phyloP scores from a whole-genome alignment of 164 flowering plant genomes.

The Stephania yunnanensis region DNA sequence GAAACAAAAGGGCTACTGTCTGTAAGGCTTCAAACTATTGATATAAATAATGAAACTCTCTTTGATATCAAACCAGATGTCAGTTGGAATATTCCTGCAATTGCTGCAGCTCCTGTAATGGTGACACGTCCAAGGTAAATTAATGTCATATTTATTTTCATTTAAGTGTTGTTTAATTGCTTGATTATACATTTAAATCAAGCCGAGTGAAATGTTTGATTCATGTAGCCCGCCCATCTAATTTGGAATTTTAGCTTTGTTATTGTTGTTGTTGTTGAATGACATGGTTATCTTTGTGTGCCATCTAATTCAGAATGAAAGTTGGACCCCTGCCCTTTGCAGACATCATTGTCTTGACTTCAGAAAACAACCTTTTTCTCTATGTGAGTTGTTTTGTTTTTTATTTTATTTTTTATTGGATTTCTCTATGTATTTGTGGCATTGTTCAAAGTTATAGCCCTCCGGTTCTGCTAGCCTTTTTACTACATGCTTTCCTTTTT shows the following conservation, averaged over 20 bases:
- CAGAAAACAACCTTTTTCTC: slow-evolving; percentile 69
- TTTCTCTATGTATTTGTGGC: background rate
- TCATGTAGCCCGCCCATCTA: too few species aligned
- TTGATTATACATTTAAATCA: too few species aligned
- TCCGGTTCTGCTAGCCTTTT: background rate
- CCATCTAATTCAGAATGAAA: slow-evolving; percentile 44
- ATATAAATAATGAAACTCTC: slow-evolving; percentile 52
- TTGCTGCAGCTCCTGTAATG: slow-evolving; percentile 77
- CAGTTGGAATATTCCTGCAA: slow-evolving; percentile 83
- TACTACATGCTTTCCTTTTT: background rate
- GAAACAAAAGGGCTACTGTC: slow-evolving; percentile 72
- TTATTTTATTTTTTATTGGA: background rate
- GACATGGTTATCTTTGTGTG: slow-evolving; percentile 8
- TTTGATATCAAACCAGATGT: slow-evolving; percentile 72
- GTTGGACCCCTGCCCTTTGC: slow-evolving; percentile 54
- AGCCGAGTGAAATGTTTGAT: too few species aligned
- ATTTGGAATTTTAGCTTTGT: too few species aligned
- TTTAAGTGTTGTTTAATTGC: too few species aligned
- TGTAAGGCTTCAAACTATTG: slow-evolving; percentile 67
- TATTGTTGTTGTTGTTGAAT: background rate
- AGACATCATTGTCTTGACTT: slow-evolving; percentile 68
- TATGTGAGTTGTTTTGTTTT: slow-evolving; percentile 56
- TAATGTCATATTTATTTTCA: slow-evolving; percentile 1
- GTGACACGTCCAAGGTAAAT: slow-evolving; percentile 81
- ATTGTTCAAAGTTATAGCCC: background rate